Evolutionary conservation across 208 protist genomes (phyloP).

Genomic region (Trypanosomatidae sp.): DNA sequence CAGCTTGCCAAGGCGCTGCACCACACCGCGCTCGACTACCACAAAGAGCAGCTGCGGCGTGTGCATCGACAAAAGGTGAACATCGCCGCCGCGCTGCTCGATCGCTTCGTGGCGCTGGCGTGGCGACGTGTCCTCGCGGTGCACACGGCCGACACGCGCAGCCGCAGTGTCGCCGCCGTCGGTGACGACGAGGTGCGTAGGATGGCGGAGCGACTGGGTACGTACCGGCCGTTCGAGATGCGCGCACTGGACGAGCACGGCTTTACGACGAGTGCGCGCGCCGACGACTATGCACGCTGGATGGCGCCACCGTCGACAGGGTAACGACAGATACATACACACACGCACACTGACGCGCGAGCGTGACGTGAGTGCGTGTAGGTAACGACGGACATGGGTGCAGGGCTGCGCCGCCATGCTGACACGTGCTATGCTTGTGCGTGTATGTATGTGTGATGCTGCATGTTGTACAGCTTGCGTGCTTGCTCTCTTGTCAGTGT

Average conservation of each 20-base stretch:
- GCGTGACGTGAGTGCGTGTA: too few relatives aligned
- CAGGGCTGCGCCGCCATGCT: too few relatives aligned
- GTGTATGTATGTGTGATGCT: too few relatives aligned
- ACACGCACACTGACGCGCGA: too few relatives aligned
- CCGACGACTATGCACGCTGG: constrained; percentile 75
- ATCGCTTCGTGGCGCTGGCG: constrained; percentile 36
- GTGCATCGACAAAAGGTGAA: constrained; percentile 73
- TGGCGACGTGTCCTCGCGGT: constrained; percentile 8
- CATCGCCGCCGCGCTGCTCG: constrained; percentile 57
- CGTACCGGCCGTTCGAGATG: constrained; percentile 43
- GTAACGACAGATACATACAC: background rate
- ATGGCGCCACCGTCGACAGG: constrained; percentile 26
- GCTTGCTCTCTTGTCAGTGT: background rate
- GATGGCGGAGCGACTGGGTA: constrained; percentile 36
- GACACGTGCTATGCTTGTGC: too few relatives aligned
- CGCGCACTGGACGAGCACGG: constrained; percentile 49
- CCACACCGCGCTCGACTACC: constrained; percentile 51
- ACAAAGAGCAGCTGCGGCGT: constrained; percentile 41
- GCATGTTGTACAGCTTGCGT: background rate
- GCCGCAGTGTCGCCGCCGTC: background rate
- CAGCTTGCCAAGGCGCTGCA: constrained; percentile 41
- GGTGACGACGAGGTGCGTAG: constrained; percentile 5
- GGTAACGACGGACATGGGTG: too few relatives aligned
- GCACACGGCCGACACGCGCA: background rate
- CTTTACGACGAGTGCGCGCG: constrained; percentile 56